Evolutionary conservation across 352 stramenopile species (phyloP), one percentile per base, ranked within the genome.

Genomic region (Thalassiosira mediterranea): DNA sequence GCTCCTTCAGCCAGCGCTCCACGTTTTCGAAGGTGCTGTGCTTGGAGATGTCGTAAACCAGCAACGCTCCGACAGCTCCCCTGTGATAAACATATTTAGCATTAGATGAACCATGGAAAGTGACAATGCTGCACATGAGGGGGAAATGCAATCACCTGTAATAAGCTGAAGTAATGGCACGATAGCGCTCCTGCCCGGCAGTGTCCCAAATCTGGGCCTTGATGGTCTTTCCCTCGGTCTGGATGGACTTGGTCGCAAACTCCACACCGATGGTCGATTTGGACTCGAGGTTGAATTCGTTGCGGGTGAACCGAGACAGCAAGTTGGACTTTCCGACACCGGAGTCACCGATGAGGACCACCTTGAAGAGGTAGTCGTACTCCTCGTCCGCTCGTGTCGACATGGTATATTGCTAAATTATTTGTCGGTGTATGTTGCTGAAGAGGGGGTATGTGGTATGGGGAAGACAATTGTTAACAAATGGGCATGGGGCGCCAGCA

Each of bases 41-140:
- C 86, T 99, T 99, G 38, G 96, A 98, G 72, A 99, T 98, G 88
- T 99, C 97, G 74, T 99, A 99, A 38, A 99, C 97, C 40, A 99
- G 81, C 69, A 99, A 84, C 28, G 96, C 96, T n/a, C 97, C 97
- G 19, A 98, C 96, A 49, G 96, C 96, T 26, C 96, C 95, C 59
- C 71, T 73, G 38, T n/a, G n/a, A n/a, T n/a, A n/a, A n/a, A n/a
- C n/a, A 91, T 72, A 95, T 5, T 4, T 59, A 31, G 17, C n/a
- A n/a, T n/a, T n/a, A n/a, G n/a, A n/a, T n/a, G n/a, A n/a, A n/a
- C n/a, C n/a, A n/a, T n/a, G n/a, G n/a, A n/a, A n/a, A n/a, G n/a
- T n/a, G n/a, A n/a, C n/a, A n/a, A n/a, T n/a, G n/a, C n/a, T n/a
- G n/a, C n/a, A n/a, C n/a, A n/a, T n/a, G n/a, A n/a, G n/a, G n/a